Conservation (phyloP, 352 stramenopile genomes). For the Phytophthora citrophthora region DNA sequence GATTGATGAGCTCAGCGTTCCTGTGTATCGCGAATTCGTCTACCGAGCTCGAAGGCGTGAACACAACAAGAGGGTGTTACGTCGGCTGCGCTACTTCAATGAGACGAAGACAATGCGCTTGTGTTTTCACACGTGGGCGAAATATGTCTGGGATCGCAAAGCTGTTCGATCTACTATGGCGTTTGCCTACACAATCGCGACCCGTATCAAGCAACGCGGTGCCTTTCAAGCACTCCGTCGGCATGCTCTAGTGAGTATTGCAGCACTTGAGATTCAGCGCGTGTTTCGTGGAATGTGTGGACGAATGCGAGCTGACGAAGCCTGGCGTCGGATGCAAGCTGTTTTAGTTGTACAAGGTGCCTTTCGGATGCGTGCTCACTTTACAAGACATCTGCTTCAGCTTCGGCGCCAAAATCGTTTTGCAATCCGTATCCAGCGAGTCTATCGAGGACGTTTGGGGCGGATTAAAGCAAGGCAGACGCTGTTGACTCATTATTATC, state of each 20-base stretch:
- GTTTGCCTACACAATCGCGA: constrained; percentile 35
- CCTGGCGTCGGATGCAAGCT: constrained; percentile 52
- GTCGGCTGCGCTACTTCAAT: constrained; percentile 59
- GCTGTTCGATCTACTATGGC: constrained; percentile 40
- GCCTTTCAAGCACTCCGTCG: constrained; percentile 52
- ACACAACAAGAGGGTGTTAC: constrained; percentile 55
- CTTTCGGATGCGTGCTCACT: constrained; percentile 70
- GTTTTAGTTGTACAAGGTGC: constrained; percentile 64
- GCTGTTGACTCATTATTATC: constrained; percentile 59
- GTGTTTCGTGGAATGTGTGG: constrained; percentile 57
- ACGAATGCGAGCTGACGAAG: constrained; percentile 36
- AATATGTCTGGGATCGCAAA: constrained; percentile 40
- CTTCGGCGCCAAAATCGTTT: constrained; percentile 48
- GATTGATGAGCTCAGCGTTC: constrained; percentile 62
- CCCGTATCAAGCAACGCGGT: constrained; percentile 39
- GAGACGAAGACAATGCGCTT: constrained; percentile 45
- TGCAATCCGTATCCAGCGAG: constrained; percentile 64
- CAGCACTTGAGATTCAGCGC: constrained; percentile 70
- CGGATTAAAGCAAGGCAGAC: constrained; percentile 42
- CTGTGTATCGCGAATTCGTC: constrained; percentile 59
- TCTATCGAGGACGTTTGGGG: constrained; percentile 66
- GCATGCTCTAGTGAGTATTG: constrained; percentile 53
- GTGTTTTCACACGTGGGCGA: constrained; percentile 51
- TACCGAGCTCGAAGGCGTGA: constrained; percentile 53
- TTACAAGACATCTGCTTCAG: constrained; percentile 49